Percentiles rank a stretch among this genome's conserved stretches.
phyloP scores from a whole-genome alignment of 331 rosid genomes.

The Malus hybrid region DNA sequence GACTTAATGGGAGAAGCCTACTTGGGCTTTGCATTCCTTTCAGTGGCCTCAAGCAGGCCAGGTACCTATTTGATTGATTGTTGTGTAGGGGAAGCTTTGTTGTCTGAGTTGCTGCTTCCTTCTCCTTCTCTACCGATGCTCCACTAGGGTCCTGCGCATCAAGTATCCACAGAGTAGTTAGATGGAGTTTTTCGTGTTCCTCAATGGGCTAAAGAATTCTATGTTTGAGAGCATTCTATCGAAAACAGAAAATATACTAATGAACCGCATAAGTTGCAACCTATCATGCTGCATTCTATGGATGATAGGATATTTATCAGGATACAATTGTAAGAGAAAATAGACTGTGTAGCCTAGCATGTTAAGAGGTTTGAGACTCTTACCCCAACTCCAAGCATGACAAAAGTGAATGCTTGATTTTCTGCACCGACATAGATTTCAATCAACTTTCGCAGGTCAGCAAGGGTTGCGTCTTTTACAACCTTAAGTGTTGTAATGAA shows the following conservation, averaged over 20 bases:
- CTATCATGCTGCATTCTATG: no score
- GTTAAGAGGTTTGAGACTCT: background rate
- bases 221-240: no score
- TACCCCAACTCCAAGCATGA: slow-evolving; percentile 13
- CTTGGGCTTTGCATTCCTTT: slow-evolving; percentile 10
- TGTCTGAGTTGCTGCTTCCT: slow-evolving; percentile 5
- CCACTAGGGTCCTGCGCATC: slow-evolving; percentile 10
- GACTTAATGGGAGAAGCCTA: slow-evolving; percentile 8
- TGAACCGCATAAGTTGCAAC: no score
- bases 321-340: no score
- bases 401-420: slow-evolving; percentile 12
- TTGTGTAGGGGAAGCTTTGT: slow-evolving; percentile 10
- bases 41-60: slow-evolving; percentile 11
- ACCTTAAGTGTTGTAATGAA: slow-evolving; percentile 8
- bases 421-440: slow-evolving; percentile 11
- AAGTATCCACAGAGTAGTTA: background rate
- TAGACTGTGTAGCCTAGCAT: background rate
- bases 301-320: no score
- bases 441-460: slow-evolving; percentile 18
- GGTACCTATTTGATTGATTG: background rate
- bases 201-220: no score
- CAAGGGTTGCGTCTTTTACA: slow-evolving; percentile 13
- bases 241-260: no score
- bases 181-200: no score
- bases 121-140: background rate